phyloP scores from a whole-genome alignment of 176 grass and related monocot genomes.

The Saccharum spontaneum region DNA sequence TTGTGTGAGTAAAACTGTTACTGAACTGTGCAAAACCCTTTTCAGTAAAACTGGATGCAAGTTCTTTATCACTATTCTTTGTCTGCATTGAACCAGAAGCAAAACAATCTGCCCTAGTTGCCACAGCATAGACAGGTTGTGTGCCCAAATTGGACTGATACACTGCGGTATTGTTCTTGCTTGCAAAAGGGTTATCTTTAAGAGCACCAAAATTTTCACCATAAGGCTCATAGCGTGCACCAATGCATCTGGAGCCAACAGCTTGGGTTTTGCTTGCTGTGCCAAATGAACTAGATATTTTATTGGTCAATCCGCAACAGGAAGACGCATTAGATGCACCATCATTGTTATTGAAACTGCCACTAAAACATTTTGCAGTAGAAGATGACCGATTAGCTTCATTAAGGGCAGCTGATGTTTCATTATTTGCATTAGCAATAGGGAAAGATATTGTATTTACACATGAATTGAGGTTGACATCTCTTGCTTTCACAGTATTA shows the following conservation, averaged over 20 bases:
- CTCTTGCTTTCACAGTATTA: conserved; percentile 41
- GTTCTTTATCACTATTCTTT: conserved; percentile 36
- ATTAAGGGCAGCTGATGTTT: conserved; percentile 30
- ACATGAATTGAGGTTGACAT: conserved; percentile 48
- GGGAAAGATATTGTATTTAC: conserved; percentile 45
- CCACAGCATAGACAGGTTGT: conserved; percentile 27
- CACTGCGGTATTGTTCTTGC: conserved; percentile 20
- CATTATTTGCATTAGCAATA: conserved; percentile 48
- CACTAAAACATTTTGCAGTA: conserved; percentile 45
- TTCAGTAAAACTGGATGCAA: conserved; percentile 10
- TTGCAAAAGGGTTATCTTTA: conserved; percentile 34
- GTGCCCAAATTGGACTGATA: conserved; percentile 32
- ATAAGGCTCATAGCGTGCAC: conserved; percentile 42
- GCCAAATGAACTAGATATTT: conserved; percentile 25
- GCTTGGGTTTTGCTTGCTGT: conserved; percentile 15
- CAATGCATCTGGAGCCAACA: conserved; percentile 29
- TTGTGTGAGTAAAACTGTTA: conserved; percentile 41
- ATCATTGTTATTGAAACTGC: conserved; percentile 37
- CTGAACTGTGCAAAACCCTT: conserved; percentile 44
- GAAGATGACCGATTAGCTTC: conserved; percentile 34
- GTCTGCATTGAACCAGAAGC: conserved; percentile 21
- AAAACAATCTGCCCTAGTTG: conserved; percentile 37
- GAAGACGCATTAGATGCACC: conserved; percentile 29
- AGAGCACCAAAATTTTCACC: conserved; percentile 27
- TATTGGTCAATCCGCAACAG: conserved; percentile 40